Conservation (phyloP, 169 alveolate species). For the Cryptosporidium meleagridis region DNA sequence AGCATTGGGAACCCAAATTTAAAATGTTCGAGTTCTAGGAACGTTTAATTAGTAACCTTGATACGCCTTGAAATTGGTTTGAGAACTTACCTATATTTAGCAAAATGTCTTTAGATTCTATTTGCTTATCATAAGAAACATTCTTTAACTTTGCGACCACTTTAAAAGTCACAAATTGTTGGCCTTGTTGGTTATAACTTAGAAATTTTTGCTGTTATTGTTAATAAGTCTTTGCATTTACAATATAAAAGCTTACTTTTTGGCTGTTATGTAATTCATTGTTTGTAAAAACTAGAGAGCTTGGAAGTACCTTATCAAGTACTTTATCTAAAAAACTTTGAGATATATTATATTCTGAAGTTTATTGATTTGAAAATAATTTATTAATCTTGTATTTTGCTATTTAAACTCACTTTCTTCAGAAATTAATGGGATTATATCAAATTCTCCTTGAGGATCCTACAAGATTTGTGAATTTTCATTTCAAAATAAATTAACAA, state of each 20-base stretch:
- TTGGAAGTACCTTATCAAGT: neutral
- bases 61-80: neutral
- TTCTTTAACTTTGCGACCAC: slow-evolving; percentile 3
- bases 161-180: neutral
- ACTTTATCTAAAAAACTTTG: neutral
- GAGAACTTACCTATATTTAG: slow-evolving; percentile 21
- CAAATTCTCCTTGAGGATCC: slow-evolving; percentile 66
- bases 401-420: slow-evolving; percentile 16
- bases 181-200: neutral
- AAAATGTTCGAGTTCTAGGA: neutral
- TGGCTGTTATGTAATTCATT: neutral
- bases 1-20: slow-evolving; percentile 2
- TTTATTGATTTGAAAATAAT: neutral
- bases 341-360: neutral
- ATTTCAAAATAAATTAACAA: neutral
- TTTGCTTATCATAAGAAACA: neutral
- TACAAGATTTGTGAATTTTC: neutral
- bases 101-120: neutral
- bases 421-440: neutral
- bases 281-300: neutral
- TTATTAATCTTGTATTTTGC: neutral
- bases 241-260: neutral
- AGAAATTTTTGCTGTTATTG: neutral
- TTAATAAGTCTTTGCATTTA: neutral
- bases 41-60: neutral